Conservation (phyloP, 2,329 filamentous ascomycete species). For the Fusarium abutilonis region DNA sequence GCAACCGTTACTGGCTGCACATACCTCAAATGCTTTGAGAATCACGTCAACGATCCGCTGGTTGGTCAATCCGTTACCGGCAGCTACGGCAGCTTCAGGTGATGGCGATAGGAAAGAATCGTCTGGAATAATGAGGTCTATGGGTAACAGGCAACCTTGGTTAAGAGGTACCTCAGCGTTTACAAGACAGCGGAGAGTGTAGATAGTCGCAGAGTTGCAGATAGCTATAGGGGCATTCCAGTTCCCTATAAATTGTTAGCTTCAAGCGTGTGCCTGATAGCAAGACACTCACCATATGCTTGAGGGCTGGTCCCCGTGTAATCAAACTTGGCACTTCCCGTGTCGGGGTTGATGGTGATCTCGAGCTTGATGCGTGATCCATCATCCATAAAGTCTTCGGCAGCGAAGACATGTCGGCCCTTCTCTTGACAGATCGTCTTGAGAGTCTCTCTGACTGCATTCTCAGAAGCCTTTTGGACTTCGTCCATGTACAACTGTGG, state of each 20-base stretch:
- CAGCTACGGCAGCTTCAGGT: constrained; percentile 79
- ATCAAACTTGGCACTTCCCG: constrained; percentile 82
- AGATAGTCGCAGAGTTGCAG: constrained; percentile 84
- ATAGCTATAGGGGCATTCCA: constrained; percentile 80
- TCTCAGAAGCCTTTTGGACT: constrained; percentile 82
- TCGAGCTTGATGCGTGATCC: constrained; percentile 79
- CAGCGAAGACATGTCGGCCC: constrained; percentile 73
- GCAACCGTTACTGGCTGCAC: constrained; percentile 79
- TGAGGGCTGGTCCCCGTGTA: constrained; percentile 82
- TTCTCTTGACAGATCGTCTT: constrained; percentile 76
- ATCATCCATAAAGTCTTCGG: constrained; percentile 85
- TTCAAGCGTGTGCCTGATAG: constrained; percentile 79
- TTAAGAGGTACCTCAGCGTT: constrained; percentile 85
- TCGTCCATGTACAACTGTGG: constrained; percentile 86
- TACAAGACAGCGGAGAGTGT: constrained; percentile 80
- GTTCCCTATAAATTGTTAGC: constrained; percentile 48
- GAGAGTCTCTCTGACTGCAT: constrained; percentile 75
- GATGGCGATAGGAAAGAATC: constrained; percentile 78
- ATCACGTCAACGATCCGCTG: constrained; percentile 56
- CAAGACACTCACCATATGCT: constrained; percentile 84
- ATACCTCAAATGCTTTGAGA: constrained; percentile 77
- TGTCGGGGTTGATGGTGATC: constrained; percentile 76
- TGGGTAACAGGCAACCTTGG: constrained; percentile 80
- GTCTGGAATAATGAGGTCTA: constrained; percentile 75
- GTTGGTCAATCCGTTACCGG: constrained; percentile 72